phyloP scores from a whole-genome alignment of 2,329 filamentous ascomycete genomes.

The Taxawa tesnikishii region DNA sequence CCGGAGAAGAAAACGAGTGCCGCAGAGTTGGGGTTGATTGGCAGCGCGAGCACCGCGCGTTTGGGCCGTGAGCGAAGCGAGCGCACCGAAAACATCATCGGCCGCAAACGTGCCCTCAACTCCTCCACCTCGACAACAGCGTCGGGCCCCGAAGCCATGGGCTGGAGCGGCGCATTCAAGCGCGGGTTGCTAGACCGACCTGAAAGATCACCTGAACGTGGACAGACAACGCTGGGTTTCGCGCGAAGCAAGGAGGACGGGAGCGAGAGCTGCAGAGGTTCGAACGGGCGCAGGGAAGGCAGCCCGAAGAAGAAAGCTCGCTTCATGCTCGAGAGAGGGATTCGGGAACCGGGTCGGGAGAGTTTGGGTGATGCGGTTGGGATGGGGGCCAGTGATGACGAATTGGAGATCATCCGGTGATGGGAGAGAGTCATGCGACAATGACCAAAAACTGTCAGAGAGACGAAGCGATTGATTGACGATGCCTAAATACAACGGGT shows the following conservation, averaged over 20 bases:
- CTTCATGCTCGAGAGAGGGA: conserved; percentile 34
- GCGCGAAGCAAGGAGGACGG: too few species aligned
- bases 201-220: conserved; percentile 17
- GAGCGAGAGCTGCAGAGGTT: not conserved
- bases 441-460: too few species aligned
- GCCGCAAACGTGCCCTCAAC: conserved; percentile 22
- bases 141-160: conserved; percentile 26
- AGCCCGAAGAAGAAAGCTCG: conserved; percentile 35
- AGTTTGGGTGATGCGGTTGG: conserved; percentile 26
- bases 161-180: conserved; percentile 35
- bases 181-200: conserved; percentile 26
- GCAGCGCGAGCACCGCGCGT: too few species aligned
- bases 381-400: conserved; percentile 29
- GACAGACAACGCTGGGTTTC: conserved; percentile 16
- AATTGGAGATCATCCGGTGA: conserved; percentile 37
- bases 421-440: too few species aligned
- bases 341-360: conserved; percentile 36
- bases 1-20: too few species aligned
- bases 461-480: too few species aligned
- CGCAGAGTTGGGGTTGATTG: too few species aligned
- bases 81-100: too few species aligned
- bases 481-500: too few species aligned
- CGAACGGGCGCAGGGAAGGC: conserved; percentile 12
- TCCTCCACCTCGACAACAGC: conserved; percentile 16
- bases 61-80: too few species aligned